A percentile compares a stretch with the other conserved stretches of the same genome.
Conservation (phyloP, 352 stramenopile genomes). For the Globisporangium perplexum region DNA sequence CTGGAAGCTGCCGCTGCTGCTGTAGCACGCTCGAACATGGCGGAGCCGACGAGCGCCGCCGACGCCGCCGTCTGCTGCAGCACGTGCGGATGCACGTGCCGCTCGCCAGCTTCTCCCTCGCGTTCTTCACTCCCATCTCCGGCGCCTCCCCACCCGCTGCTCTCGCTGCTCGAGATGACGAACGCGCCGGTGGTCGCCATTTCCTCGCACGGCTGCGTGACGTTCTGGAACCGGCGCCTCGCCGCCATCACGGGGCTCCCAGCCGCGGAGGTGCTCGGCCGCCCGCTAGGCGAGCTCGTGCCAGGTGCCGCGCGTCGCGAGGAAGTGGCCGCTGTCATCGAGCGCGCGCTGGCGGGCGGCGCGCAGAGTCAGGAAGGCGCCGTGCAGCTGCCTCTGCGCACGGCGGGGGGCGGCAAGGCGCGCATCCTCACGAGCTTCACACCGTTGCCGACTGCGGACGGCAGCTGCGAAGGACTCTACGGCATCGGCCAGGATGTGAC, state of each 20-base stretch:
- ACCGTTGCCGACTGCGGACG: conserved; percentile 33
- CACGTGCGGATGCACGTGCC: conserved; percentile 3
- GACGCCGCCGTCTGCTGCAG: not conserved
- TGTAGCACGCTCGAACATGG: not conserved
- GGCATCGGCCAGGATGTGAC: conserved; percentile 60
- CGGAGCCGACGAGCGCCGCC: not conserved
- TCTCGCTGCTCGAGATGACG: conserved; percentile 49
- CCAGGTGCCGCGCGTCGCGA: conserved; percentile 20
- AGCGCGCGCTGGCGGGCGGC: conserved; percentile 10
- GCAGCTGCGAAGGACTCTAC: conserved; percentile 42
- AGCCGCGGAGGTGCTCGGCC: conserved; percentile 28
- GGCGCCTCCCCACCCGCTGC: conserved; percentile 9
- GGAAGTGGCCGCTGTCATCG: conserved; percentile 21
- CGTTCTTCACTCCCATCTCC: not conserved
- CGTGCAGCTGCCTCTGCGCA: conserved; percentile 43
- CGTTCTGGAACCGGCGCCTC: conserved; percentile 61
- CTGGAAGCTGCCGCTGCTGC: no score
- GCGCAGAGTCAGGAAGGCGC: conserved; percentile 9
- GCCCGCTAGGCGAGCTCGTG: conserved; percentile 38
- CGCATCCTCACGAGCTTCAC: conserved; percentile 53
- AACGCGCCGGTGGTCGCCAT: conserved; percentile 64
- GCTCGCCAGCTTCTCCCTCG: not conserved
- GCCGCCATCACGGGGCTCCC: conserved; percentile 53
- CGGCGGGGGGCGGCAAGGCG: conserved; percentile 31
- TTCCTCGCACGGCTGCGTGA: conserved; percentile 39